Evolutionary conservation across 2,329 filamentous ascomycete genomes (phyloP).

Genomic region (Aurifilum marmelostoma): DNA sequence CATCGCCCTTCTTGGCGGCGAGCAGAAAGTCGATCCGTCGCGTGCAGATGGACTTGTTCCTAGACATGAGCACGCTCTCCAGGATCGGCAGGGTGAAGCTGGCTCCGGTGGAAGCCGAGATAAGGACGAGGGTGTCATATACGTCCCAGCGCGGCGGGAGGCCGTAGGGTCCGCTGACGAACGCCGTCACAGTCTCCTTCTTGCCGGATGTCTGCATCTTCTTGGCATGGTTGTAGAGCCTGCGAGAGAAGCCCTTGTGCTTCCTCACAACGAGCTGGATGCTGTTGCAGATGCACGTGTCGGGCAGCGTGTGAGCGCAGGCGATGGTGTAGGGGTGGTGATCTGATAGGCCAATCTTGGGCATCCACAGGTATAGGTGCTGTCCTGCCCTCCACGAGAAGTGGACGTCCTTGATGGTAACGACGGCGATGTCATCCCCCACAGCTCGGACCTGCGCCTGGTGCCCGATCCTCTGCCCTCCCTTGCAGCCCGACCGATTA

Average conservation of each 20-base stretch:
- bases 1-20: constrained; percentile 53
- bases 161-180: constrained; percentile 61
- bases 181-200: constrained; percentile 45
- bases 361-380: constrained; percentile 64
- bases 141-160: constrained; percentile 58
- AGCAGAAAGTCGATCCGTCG: constrained; percentile 58
- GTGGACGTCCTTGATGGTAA: constrained; percentile 63
- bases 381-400: constrained; percentile 64
- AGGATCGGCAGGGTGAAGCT: constrained; percentile 64
- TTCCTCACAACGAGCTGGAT: constrained; percentile 61
- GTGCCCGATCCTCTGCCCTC: constrained; percentile 56
- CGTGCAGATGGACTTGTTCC: constrained; percentile 47
- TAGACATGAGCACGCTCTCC: constrained; percentile 53
- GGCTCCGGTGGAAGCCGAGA: constrained; percentile 65
- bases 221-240: constrained; percentile 52
- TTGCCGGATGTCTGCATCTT: constrained; percentile 39
- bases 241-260: constrained; percentile 60
- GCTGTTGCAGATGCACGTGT: constrained; percentile 60
- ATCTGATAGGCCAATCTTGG: constrained; percentile 56
- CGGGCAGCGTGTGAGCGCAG: constrained; percentile 54
- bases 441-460: constrained; percentile 52
- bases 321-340: constrained; percentile 66
- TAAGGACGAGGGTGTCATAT: constrained; percentile 62
- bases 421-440: constrained; percentile 56
- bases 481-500: constrained; percentile 48